Base-by-base conservation (phyloP, 2,329 filamentous ascomycete species). In the Chlorencoelia australis region DNA sequence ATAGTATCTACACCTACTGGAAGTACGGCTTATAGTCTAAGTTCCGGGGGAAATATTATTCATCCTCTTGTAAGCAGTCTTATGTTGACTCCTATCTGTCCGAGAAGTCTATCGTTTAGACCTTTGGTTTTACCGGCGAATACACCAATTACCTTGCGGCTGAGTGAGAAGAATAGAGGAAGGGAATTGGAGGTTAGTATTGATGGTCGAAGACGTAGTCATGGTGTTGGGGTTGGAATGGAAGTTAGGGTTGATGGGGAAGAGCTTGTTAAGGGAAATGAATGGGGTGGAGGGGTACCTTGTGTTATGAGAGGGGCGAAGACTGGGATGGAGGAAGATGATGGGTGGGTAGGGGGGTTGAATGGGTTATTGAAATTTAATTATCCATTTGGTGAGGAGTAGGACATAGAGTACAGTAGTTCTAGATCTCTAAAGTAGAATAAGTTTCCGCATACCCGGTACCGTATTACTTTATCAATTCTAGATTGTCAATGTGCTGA, bases 301-400 rank as follows among this genome's bases (percentile, higher is more conserved):
- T 94, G 87, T 56, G 83, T 96, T 20, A 91, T 95, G 53, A 69
- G 87, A 30, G 72, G 69, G 30, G 59, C 60, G 11, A 58, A 49
- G 36, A 56, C 54, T 16, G 64, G 61, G 2, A 56, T 59, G 16
- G 73, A 79, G 44, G 73, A 79, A 30, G 86, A 95, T 52, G 89
- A 96, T 59, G 86, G 89, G 13, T 98, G 91, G 91, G 89, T 98
- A 2, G 89, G 89, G 1, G 89, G 91, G 0, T 61, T 98, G 54
- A 98, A 94, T 55, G 85, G 86, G 7, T 58, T 96, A 53, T 63
- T 98, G 49, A 98, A 98, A 64, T 98, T 96, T 58, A 98, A 98
- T 59, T 85, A 94, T 62, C 88, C 89, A 0, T 96, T 96, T 67
- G 91, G 91, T 1, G 80, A 82, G 51, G 68, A 48, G 31, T 42